These are phyloP conservation scores for Pythium folliculosum DNA, from an alignment of 352 stramenopile species.

Conservation along the genomic window DNA sequence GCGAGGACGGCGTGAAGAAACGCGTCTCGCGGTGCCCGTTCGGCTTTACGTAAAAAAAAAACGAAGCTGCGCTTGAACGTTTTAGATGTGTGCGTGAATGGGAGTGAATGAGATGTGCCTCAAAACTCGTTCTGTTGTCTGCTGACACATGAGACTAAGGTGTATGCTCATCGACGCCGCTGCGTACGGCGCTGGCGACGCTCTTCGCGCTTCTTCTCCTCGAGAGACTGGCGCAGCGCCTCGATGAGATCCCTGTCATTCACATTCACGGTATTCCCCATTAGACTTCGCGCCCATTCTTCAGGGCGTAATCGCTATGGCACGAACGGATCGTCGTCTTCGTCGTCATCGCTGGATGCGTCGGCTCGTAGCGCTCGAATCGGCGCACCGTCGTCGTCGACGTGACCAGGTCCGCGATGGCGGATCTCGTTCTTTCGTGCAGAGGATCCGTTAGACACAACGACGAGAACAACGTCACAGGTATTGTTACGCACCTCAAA, in stretches of 20 bases:
- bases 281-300: too few relatives aligned
- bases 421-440: slow-evolving; percentile 71
- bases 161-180: slow-evolving; percentile 39
- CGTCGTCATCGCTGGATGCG: slow-evolving; percentile 35
- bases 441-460: not conserved
- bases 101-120: not conserved
- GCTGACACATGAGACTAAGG: not conserved
- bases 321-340: slow-evolving; percentile 57
- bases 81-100: not conserved
- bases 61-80: not conserved
- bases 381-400: slow-evolving; percentile 22
- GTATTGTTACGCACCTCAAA: slow-evolving; percentile 84
- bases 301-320: not conserved
- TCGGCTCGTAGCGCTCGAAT: slow-evolving; percentile 15
- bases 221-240: slow-evolving; percentile 54
- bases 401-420: slow-evolving; percentile 38
- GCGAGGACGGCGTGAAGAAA: slow-evolving; percentile 43
- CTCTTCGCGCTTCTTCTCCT: slow-evolving; percentile 70
- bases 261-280: not conserved
- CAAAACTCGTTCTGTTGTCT: not conserved
- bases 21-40: slow-evolving; percentile 63
- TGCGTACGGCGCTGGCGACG: slow-evolving; percentile 43
- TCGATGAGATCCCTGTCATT: slow-evolving; percentile 52
- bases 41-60: slow-evolving; percentile 40
- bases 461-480: too few relatives aligned